Evolutionary conservation across 441 rosid genomes (phyloP).

Genomic region (Brassica balearica): DNA sequence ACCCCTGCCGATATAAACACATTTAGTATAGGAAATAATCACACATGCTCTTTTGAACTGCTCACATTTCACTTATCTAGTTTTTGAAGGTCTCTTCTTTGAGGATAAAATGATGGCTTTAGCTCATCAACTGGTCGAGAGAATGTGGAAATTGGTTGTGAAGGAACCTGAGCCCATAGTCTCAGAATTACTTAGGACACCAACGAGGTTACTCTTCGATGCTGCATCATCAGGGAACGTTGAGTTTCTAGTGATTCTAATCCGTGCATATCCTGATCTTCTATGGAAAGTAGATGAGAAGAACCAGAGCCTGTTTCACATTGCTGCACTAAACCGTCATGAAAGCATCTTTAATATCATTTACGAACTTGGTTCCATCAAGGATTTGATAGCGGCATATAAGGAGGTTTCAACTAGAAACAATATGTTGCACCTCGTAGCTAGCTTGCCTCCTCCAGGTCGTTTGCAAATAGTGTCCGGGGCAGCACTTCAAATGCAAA

Average conservation of each 20-base stretch:
- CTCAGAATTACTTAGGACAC: slow-evolving; percentile 1
- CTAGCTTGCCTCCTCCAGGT: slow-evolving; percentile 39
- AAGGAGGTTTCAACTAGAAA: slow-evolving; percentile 36
- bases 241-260: slow-evolving; percentile 26
- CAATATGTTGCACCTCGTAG: slow-evolving; percentile 51
- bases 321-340: slow-evolving; percentile 38
- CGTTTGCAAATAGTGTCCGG: slow-evolving; percentile 43
- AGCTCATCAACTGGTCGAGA: slow-evolving; percentile 18
- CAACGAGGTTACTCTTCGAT: slow-evolving; percentile 24
- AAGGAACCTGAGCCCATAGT: not conserved
- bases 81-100: slow-evolving; percentile 5
- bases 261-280: slow-evolving; percentile 26
- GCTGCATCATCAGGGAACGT: slow-evolving; percentile 23
- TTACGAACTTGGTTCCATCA: slow-evolving; percentile 30
- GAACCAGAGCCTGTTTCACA: slow-evolving; percentile 16
- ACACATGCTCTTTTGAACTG: not conserved
- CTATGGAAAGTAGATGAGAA: slow-evolving; percentile 17
- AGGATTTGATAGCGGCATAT: slow-evolving; percentile 40
- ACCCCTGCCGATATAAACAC: too few relatives aligned
- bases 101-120: slow-evolving; percentile 19
- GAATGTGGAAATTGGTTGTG: slow-evolving; percentile 14
- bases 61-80: slow-evolving; percentile 16
- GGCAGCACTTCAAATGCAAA: slow-evolving; percentile 52
- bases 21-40: not conserved
- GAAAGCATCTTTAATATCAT: slow-evolving; percentile 48